Percentiles rank a stretch among this genome's conserved stretches.
Conservation (phyloP, 2,329 filamentous ascomycete genomes). For the Whalleya microplaca region DNA sequence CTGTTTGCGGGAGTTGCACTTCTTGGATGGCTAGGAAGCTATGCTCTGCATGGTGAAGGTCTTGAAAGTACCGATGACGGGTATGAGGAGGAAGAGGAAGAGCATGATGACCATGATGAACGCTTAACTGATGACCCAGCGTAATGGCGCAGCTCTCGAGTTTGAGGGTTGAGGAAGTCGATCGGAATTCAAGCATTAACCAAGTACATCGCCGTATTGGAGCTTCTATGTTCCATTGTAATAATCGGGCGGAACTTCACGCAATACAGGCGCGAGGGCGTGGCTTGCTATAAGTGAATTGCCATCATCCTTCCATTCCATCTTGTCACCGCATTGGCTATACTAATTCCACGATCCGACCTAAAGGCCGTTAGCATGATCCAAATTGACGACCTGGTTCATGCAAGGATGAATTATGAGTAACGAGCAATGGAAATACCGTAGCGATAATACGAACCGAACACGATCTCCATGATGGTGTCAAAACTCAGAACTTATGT, state of each 20-base stretch:
- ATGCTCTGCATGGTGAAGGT: constrained; percentile 70
- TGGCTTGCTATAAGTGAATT: background rate
- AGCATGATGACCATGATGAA: constrained; percentile 25
- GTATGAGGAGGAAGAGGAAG: constrained; percentile 37
- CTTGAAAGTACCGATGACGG: constrained; percentile 62
- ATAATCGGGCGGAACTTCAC: too few relatives aligned
- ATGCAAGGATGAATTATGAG: background rate
- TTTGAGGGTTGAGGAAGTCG: background rate
- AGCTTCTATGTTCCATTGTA: too few relatives aligned
- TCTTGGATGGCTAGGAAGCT: constrained; percentile 77
- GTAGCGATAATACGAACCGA: too few relatives aligned
- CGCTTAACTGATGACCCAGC: constrained; percentile 1
- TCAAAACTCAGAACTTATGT: too few relatives aligned
- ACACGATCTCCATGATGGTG: too few relatives aligned
- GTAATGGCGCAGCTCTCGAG: constrained; percentile 9
- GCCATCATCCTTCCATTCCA: background rate
- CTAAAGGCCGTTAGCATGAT: background rate
- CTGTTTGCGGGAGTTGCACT: constrained; percentile 84
- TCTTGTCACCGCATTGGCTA: background rate
- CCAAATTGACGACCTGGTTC: background rate
- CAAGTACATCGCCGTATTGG: background rate
- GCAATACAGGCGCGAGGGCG: too few relatives aligned
- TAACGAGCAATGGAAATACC: background rate
- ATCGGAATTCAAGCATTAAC: background rate
- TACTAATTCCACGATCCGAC: background rate